Percentiles rank a stretch among this genome's conserved stretches.
These are phyloP conservation scores for Angomonas deanei DNA, from an alignment of 208 protist genomes.

Conservation along the genomic window DNA sequence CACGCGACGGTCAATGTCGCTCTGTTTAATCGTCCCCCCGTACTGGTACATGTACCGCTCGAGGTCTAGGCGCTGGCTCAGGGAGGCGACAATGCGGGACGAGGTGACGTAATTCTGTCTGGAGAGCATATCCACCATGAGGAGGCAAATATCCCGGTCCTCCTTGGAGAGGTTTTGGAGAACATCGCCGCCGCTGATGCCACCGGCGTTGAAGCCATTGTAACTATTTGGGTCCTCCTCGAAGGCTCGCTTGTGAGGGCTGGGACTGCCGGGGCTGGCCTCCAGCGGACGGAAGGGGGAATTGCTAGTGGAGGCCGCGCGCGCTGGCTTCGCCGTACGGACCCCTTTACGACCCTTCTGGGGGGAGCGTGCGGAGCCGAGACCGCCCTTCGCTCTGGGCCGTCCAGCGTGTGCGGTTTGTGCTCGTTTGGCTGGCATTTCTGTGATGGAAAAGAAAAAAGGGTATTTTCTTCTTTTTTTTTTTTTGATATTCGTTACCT, in stretches of 20 bases:
- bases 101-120: not conserved
- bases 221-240: not conserved
- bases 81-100: not conserved
- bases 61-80: not conserved
- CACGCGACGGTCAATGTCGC: not conserved
- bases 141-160: not conserved
- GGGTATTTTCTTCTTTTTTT: no score
- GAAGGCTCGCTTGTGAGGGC: not conserved
- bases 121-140: conserved; percentile 5
- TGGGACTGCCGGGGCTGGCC: not conserved
- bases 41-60: not conserved
- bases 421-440: not conserved
- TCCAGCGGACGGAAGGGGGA: not conserved
- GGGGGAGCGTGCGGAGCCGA: not conserved
- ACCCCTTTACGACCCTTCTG: not conserved
- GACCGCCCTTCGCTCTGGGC: not conserved
- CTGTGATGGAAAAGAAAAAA: not conserved
- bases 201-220: not conserved
- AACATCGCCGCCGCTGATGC: not conserved
- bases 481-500: no score
- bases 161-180: conserved; percentile 2
- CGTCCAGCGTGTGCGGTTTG: not conserved
- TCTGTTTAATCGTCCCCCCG: not conserved
- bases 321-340: not conserved
- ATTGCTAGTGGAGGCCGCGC: not conserved